Conservation (phyloP, 2,329 filamentous ascomycete genomes). For the Neopestalotiopsis clavispora region DNA sequence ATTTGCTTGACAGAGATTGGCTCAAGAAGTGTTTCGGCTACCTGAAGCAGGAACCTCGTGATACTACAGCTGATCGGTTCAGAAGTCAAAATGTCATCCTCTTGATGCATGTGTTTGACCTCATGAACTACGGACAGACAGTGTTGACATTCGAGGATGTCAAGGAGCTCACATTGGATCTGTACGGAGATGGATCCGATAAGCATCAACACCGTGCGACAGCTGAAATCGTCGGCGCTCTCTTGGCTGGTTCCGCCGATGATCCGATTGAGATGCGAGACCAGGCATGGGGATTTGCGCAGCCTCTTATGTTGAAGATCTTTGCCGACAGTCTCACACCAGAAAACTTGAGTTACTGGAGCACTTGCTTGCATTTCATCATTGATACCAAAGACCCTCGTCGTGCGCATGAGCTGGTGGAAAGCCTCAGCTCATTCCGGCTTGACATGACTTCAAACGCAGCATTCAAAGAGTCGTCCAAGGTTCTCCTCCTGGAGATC, state of each 20-base stretch:
- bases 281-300: constrained; percentile 85
- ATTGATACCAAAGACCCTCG: constrained; percentile 90
- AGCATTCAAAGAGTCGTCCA: constrained; percentile 98
- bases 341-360: constrained; percentile 94
- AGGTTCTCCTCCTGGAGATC: constrained; percentile 89
- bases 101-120: constrained; percentile 86
- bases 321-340: constrained; percentile 93
- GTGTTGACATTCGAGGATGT: constrained; percentile 84
- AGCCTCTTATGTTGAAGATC: constrained; percentile 84
- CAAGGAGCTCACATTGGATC: constrained; percentile 75
- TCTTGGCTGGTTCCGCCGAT: constrained; percentile 82
- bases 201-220: constrained; percentile 98
- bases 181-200: constrained; percentile 92
- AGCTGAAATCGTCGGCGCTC: constrained; percentile 86
- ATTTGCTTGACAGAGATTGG: constrained; percentile 82
- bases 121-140: constrained; percentile 82
- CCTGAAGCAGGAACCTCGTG: constrained; percentile 93
- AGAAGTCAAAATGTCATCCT: constrained; percentile 86
- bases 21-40: constrained; percentile 87
- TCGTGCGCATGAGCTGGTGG: constrained; percentile 82
- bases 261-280: constrained; percentile 75
- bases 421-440: constrained; percentile 82
- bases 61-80: constrained; percentile 82
- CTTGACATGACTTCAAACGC: constrained; percentile 95
- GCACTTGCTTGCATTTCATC: constrained; percentile 88